Conservation (phyloP, 495 filamentous ascomycete genomes). For the Pseudoneurospora amorphoporcata region DNA sequence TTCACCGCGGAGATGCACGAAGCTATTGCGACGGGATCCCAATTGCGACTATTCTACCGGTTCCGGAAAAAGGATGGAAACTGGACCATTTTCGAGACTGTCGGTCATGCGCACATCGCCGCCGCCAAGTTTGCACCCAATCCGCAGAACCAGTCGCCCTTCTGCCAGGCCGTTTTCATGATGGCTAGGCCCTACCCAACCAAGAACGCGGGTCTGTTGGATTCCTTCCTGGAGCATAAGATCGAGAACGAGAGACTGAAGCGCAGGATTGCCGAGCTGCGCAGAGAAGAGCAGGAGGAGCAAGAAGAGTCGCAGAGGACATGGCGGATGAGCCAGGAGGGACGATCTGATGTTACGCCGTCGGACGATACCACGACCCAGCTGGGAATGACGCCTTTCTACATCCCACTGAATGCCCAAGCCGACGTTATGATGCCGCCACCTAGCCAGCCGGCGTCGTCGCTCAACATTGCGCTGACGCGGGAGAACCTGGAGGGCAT, state of each 20-base stretch:
- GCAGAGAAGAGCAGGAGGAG: conserved; percentile 78
- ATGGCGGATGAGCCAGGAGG: conserved; percentile 44
- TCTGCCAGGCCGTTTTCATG: conserved; percentile 87
- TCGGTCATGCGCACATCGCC: conserved; percentile 84
- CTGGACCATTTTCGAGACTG: conserved; percentile 75
- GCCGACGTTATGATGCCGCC: conserved; percentile 50
- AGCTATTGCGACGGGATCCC: conserved; percentile 69
- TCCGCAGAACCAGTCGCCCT: conserved; percentile 49
- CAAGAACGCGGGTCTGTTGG: conserved; percentile 70
- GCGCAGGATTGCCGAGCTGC: conserved; percentile 75
- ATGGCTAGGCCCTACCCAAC: conserved; percentile 88
- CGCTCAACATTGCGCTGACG: conserved; percentile 56
- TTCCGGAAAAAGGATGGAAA: conserved; percentile 65
- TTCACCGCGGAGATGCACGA: conserved; percentile 88
- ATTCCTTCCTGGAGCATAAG: conserved; percentile 95
- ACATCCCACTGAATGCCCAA: conserved; percentile 12
- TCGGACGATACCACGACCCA: conserved; percentile 33
- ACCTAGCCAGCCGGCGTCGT: conserved; percentile 49
- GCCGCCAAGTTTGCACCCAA: conserved; percentile 55
- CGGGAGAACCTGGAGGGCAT: conserved; percentile 73
- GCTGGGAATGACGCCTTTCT: conserved; percentile 5
- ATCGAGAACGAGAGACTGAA: conserved; percentile 88
- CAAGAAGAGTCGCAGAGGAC: conserved; percentile 39
- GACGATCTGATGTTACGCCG: conserved; percentile 41
- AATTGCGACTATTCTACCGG: conserved; percentile 81